Evolutionary conservation across 106 monocot species (phyloP).

Genomic region (Vanilla planifolia): DNA sequence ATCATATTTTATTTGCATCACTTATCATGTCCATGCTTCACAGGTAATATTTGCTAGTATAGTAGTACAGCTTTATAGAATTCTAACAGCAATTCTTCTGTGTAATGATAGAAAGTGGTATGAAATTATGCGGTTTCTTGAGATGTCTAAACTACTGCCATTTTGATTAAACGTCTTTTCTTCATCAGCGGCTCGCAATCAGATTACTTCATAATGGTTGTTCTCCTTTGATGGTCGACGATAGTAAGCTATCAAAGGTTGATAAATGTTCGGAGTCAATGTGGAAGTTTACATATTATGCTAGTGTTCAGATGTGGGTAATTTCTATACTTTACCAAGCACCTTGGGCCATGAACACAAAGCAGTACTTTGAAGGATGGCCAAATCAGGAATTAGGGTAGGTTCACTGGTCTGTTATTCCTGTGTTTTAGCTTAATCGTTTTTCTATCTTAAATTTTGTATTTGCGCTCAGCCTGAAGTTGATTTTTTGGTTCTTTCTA

Average conservation of each 20-base stretch:
- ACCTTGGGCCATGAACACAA: conserved; percentile 61
- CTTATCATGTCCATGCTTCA: too few species aligned
- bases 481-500: conserved; percentile 11
- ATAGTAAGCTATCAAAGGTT: conserved; percentile 46
- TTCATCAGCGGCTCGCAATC: conserved; percentile 39
- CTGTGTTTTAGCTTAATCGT: background rate
- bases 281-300: conserved; percentile 88
- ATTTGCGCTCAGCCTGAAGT: conserved; percentile 2
- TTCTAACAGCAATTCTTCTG: too few species aligned
- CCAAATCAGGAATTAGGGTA: conserved; percentile 74
- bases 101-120: background rate
- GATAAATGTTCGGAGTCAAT: conserved; percentile 71
- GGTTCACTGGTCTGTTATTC: conserved; percentile 8
- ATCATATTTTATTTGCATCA: too few species aligned
- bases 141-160: background rate
- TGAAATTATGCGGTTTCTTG: background rate
- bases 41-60: too few species aligned
- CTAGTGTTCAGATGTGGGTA: conserved; percentile 48
- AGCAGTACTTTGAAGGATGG: conserved; percentile 73
- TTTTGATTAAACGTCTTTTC: background rate
- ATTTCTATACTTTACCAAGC: conserved; percentile 47
- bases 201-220: conserved; percentile 23
- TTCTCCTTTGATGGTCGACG: conserved; percentile 27
- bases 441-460: background rate
- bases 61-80: too few species aligned